Conservation (phyloP, 2,329 filamentous ascomycete species). For the Proliferodiscus dingleyae region DNA sequence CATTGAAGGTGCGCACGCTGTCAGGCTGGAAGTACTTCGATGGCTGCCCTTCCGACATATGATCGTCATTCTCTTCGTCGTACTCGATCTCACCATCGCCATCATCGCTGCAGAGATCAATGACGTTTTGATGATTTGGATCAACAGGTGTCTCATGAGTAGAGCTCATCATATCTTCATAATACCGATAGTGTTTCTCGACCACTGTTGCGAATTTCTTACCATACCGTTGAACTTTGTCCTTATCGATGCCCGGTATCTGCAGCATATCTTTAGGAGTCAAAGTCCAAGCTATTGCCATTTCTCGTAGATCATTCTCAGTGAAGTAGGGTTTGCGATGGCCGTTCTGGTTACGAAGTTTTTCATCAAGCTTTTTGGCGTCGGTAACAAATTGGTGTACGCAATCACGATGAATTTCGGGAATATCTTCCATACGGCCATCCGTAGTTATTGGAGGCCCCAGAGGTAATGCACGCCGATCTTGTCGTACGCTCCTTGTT, state of each 20-base stretch:
- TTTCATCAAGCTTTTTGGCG: conserved; percentile 56
- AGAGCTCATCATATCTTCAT: conserved; percentile 43
- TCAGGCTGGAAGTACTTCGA: conserved; percentile 9
- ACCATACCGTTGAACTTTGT: conserved; percentile 60
- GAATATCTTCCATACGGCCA: conserved; percentile 47
- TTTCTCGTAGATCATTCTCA: conserved; percentile 63
- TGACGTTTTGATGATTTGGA: conserved; percentile 39
- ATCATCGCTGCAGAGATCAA: conserved; percentile 46
- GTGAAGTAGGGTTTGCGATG: conserved; percentile 56
- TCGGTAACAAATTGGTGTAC: conserved; percentile 61
- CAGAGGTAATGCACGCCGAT: conserved; percentile 33
- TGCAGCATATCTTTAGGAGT: conserved; percentile 55
- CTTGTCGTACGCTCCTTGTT: not conserved
- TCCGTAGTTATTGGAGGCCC: conserved; percentile 57
- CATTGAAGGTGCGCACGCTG: conserved; percentile 6
- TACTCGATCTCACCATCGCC: conserved; percentile 25
- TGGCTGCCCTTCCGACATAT: conserved; percentile 5
- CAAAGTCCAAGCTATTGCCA: conserved; percentile 66
- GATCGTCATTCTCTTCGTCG: conserved; percentile 10
- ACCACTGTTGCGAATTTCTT: conserved; percentile 56
- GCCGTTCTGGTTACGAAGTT: conserved; percentile 55
- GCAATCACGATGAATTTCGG: conserved; percentile 56
- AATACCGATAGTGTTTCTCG: conserved; percentile 41
- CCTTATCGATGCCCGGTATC: conserved; percentile 58
- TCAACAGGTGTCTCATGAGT: conserved; percentile 26